Base-by-base conservation (phyloP, 768 basidiomycete species). In the Tulasnella sp. region DNA sequence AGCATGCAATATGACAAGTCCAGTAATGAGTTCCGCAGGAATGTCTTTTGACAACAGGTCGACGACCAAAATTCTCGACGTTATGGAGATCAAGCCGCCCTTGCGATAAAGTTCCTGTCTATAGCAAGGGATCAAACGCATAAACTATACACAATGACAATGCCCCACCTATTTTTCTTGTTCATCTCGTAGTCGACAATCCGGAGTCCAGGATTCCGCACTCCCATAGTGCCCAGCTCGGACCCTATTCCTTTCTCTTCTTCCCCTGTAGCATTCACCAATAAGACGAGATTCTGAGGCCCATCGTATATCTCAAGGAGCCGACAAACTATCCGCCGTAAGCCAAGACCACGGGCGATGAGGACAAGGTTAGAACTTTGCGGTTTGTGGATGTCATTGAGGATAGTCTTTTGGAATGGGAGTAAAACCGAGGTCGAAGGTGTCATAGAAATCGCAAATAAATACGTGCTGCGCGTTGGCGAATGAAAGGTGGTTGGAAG, bases 261-360 rank as follows among this genome's bases (percentile, higher is more conserved):
- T 62, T 92, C 88, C 7, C 81, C 77, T 0, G 81, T 43, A 0
- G 86, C 86, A 69, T 89, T 84, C 46, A 97, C 81, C 19, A 99
- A 73, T 7, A 98, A 70, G 41, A 98, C 77, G 14, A 96, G 77
- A 65, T 79, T 92, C 59, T 82, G 78, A 32, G 87, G 81, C 19
- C 84, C 79, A 72, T 92, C 87, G 66, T 94, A 98, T 37, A 94
- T 87, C 71, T 93, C 86, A 72, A 98, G 76, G 37, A 98, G 76
- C 0, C 83, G 86, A 70, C 88, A 91, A 41, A 91, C 67, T 51
- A 96, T 75, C 57, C 82, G 74, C 11, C 93, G 78, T 59, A 98
- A 72, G 0, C 96, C 96, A 2, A 99, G 76, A 0, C 96, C 96
- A 31, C 93, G 84, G 0, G 89, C 93, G 31, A 99, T 71, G 39